Evolutionary conservation across 805 yeast genomes (phyloP).

Genomic region (Saturnispora halmiae): DNA sequence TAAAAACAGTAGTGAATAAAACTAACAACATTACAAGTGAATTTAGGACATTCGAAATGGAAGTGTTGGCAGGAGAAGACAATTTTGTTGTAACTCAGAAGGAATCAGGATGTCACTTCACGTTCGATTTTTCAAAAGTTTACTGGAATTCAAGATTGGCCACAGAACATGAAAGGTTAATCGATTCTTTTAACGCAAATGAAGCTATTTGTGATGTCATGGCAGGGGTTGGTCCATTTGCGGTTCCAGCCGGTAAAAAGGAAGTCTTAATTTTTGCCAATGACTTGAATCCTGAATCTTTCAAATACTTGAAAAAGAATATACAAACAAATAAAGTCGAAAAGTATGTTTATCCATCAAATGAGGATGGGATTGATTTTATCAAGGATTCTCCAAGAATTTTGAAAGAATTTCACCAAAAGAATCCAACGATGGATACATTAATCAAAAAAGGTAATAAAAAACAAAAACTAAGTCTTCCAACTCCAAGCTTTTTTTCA

Average conservation of each 20-base stretch:
- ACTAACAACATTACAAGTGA: conserved; percentile 77
- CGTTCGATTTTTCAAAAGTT: conserved; percentile 84
- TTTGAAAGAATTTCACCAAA: conserved; percentile 38
- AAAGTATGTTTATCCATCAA: conserved; percentile 50
- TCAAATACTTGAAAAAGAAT: conserved; percentile 58
- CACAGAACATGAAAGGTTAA: conserved; percentile 84
- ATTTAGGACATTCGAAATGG: conserved; percentile 90
- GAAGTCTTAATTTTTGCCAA: conserved; percentile 77
- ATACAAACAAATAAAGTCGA: conserved; percentile 53
- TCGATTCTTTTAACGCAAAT: conserved; percentile 47
- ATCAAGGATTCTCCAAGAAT: conserved; percentile 52
- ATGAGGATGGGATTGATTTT: conserved; percentile 77
- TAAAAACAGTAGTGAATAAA: conserved; percentile 88
- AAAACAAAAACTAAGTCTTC: conserved; percentile 4
- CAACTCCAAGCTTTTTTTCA: conserved; percentile 32
- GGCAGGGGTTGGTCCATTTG: conserved; percentile 99
- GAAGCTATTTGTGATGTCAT: conserved; percentile 88
- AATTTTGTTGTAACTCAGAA: conserved; percentile 73
- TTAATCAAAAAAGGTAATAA: conserved; percentile 19
- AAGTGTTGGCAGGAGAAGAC: conserved; percentile 78
- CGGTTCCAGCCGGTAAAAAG: conserved; percentile 89
- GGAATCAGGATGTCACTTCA: conserved; percentile 79
- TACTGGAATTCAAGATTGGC: conserved; percentile 96
- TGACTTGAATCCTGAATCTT: conserved; percentile 87
- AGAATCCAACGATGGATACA: conserved; percentile 32